Base-by-base conservation (phyloP, 768 basidiomycete species). In the Rhodotorula sphaerocarpa region DNA sequence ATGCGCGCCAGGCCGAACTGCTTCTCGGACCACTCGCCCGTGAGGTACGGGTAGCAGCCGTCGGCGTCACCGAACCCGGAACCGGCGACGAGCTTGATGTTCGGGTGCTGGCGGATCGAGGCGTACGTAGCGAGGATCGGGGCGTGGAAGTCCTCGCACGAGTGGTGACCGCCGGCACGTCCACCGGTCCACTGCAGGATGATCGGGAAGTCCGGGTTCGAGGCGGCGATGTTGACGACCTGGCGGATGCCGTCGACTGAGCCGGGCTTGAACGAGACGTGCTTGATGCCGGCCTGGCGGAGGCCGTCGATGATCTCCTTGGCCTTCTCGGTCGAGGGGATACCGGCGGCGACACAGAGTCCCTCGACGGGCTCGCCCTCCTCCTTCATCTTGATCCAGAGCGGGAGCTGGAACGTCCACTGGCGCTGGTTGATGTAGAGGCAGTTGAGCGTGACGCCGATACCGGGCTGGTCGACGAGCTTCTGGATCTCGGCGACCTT, bases 151-250 rank as follows among this genome's bases (percentile, higher is more conserved):
- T 99, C 95, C 75, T 99, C 95, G 76, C 85, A 97, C 5, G 89
- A 92, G 78, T 97, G 95, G 71, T 99, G 95, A 53, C 95, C 95
- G 65, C 95, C 95, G 25, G 92, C 95, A 70, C 95, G 90, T 41
- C 95, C 95, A 71, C 95, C 95, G 53, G 95, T 99, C 95, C 95
- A 97, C 74, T 97, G 95, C 66, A 96, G 79, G 76, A 99, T 92
- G 76, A 99, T 84, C 14, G 95, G 93, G 81, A 89, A 97, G 77
- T 90, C 85, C 36, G 93, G 86, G 76, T 96, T 91, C 56, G 90
- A 82, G 42, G 86, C 82, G 33, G 93, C 95, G 68, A 97, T 97
- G 79, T 85, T 92, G 76, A 96, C 80, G 65, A 97, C 95, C 76
- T 97, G 93, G 46, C 90, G 86, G 70, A 99, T 93, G 56, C 95